Base-by-base conservation (phyloP, 2,329 filamentous ascomycete genomes). In the Ceratocystis cacaofunesta region DNA sequence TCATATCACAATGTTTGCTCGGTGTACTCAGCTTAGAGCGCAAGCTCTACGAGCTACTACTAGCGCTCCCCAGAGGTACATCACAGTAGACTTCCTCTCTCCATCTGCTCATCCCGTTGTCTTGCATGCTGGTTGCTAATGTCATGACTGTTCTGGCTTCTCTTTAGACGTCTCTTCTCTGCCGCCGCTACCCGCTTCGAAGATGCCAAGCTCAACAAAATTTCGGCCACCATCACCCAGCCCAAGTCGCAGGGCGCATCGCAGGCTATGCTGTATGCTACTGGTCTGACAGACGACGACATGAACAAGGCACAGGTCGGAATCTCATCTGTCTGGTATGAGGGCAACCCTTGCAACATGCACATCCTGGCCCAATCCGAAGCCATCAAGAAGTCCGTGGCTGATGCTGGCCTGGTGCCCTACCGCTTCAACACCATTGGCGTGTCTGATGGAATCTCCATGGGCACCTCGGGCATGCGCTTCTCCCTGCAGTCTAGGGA, bases 351-450 rank as follows among this genome's bases (percentile, higher is more conserved):
- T 30, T 99, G 94, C 81, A 99, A 99, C 79, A 99, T 96, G 92
- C 94, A 99, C 77, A 80, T 99, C 68, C 82, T 99, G 76, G 89
- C 95, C 72, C 84, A 99, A 68, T 95, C 89, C 73, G 81, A 87
- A 75, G 79, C 87, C 69, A 88, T 96, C 69, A 79, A 77, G 72
- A 75, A 83, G 70, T 84, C 81, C 15, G 81, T 85, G 50, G 76
- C 76, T 65, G 77, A 87, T 71, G 89, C 91, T 36, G 89, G 90
- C 25, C 81, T 99, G 68, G 82, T 95, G 68, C 90, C 91, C 69
- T 95, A 95, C 81, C 92, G 96, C 75, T 99, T 99, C 84, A 99
- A 99, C 81, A 99, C 95, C 68, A 90, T 99, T 72, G 94, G 94
- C 72, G 95, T 99, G 70, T 96, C 90, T 69, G 94, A 99, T 75